Evolutionary conservation across 495 filamentous ascomycete species (phyloP).

Genomic region (Apodospora peruviana): DNA sequence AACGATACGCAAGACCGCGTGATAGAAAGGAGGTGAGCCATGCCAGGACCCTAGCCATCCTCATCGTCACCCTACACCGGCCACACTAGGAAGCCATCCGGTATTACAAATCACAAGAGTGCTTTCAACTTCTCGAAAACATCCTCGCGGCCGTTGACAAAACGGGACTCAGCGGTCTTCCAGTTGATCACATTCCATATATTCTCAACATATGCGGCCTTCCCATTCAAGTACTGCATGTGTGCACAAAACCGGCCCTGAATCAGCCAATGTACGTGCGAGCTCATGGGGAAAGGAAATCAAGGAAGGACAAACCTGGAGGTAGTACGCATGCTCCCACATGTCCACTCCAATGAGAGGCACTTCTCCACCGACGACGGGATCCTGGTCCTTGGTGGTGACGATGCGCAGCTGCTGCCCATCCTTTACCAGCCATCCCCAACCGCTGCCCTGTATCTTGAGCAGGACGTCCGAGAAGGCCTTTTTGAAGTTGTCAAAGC

Average conservation of each 20-base stretch:
- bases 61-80: neutral
- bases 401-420: slow-evolving; percentile 67
- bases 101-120: neutral
- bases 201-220: slow-evolving; percentile 92
- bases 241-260: too few relatives aligned
- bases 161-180: slow-evolving; percentile 88
- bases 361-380: slow-evolving; percentile 78
- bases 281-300: too few relatives aligned
- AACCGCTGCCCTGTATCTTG: slow-evolving; percentile 54
- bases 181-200: slow-evolving; percentile 99
- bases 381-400: slow-evolving; percentile 89
- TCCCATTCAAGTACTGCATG: slow-evolving; percentile 80
- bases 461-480: slow-evolving; percentile 69
- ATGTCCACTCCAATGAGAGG: slow-evolving; percentile 93
- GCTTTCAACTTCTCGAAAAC: slow-evolving; percentile 30
- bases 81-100: neutral
- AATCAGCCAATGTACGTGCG: too few relatives aligned
- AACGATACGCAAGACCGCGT: neutral
- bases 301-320: slow-evolving; percentile 76
- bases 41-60: too few relatives aligned
- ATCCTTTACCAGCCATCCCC: slow-evolving; percentile 90
- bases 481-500: slow-evolving; percentile 65
- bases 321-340: slow-evolving; percentile 71
- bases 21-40: too few relatives aligned
- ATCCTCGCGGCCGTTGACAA: slow-evolving; percentile 37